Percentiles rank a stretch among this genome's conserved stretches.
phyloP scores from a whole-genome alignment of 805 yeast species.

The Barnettozyma siamensis region DNA sequence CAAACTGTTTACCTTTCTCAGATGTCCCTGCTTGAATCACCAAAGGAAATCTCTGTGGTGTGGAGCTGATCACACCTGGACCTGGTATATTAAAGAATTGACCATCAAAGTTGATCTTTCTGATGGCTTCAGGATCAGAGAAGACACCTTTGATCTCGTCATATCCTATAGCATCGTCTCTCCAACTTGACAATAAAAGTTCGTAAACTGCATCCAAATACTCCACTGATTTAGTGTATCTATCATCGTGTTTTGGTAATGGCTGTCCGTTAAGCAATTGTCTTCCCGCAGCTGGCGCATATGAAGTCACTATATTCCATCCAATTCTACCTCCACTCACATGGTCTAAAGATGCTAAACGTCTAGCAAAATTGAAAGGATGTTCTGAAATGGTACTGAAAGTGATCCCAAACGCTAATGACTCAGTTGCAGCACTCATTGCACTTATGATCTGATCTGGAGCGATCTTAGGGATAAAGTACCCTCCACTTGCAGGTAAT shows the following conservation, averaged over 20 bases:
- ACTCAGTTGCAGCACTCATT: constrained; percentile 37
- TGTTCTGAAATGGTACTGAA: constrained; percentile 38
- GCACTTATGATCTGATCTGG: constrained; percentile 30
- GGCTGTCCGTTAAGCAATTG: constrained; percentile 29
- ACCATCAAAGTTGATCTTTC: constrained; percentile 34
- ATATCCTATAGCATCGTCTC: constrained; percentile 29
- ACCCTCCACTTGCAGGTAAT: constrained; percentile 28
- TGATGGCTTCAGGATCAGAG: constrained; percentile 30
- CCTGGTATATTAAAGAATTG: constrained; percentile 35
- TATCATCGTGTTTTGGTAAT: constrained; percentile 34
- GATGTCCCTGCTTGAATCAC: constrained; percentile 41
- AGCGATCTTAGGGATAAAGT: constrained; percentile 28
- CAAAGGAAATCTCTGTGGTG: constrained; percentile 40
- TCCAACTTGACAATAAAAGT: constrained; percentile 36
- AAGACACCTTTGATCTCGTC: constrained; percentile 24
- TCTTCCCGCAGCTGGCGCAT: constrained; percentile 37
- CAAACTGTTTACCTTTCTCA: constrained; percentile 33
- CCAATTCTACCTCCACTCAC: constrained; percentile 39
- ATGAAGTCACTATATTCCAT: constrained; percentile 43
- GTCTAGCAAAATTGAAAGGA: constrained; percentile 34
- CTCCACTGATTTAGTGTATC: constrained; percentile 36
- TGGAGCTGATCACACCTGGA: constrained; percentile 33
- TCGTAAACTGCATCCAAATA: constrained; percentile 34
- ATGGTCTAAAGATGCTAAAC: constrained; percentile 33
- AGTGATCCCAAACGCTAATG: constrained; percentile 36